Evolutionary conservation across 768 basidiomycete genomes (phyloP).

Genomic region (Serendipita sp.): DNA sequence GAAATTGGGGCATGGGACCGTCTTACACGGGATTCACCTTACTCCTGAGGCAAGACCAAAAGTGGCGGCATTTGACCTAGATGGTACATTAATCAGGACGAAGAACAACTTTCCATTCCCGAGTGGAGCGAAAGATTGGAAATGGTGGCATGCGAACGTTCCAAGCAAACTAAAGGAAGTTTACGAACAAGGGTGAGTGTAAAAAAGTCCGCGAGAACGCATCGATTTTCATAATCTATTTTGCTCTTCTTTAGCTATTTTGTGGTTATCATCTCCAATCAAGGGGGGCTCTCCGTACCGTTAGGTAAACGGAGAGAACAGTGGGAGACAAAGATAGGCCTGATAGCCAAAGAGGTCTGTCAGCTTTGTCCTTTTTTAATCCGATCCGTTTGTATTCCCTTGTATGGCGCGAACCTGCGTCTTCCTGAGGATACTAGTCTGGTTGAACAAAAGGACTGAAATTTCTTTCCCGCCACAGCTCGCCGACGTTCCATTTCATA

Average conservation of each 20-base stretch:
- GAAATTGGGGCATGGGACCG: not conserved
- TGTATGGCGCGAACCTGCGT: too few relatives aligned
- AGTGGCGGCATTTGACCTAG: slow-evolving; percentile 71
- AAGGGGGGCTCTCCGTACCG: slow-evolving; percentile 33
- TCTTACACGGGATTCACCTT: not conserved
- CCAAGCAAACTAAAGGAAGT: slow-evolving; percentile 45
- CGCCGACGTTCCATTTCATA: slow-evolving; percentile 52
- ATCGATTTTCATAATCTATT: too few relatives aligned
- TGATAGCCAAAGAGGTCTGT: slow-evolving; percentile 36
- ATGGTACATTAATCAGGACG: slow-evolving; percentile 60
- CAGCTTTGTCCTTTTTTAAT: not conserved
- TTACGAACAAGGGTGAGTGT: slow-evolving; percentile 40
- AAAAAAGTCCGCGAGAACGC: not conserved
- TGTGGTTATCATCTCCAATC: slow-evolving; percentile 70
- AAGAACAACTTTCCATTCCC: slow-evolving; percentile 23
- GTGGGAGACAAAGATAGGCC: slow-evolving; percentile 64
- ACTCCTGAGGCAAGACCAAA: slow-evolving; percentile 19
- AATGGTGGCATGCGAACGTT: slow-evolving; percentile 59
- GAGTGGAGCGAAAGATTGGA: slow-evolving; percentile 32
- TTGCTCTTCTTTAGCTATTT: slow-evolving; percentile 31
- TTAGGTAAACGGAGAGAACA: slow-evolving; percentile 24
- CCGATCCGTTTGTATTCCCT: not conserved
- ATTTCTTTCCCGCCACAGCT: slow-evolving; percentile 27
- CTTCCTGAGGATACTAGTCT: too few relatives aligned
- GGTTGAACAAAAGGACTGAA: not conserved